phyloP scores from a whole-genome alignment of 257 asterid genomes.

The Forsythia suspensa region DNA sequence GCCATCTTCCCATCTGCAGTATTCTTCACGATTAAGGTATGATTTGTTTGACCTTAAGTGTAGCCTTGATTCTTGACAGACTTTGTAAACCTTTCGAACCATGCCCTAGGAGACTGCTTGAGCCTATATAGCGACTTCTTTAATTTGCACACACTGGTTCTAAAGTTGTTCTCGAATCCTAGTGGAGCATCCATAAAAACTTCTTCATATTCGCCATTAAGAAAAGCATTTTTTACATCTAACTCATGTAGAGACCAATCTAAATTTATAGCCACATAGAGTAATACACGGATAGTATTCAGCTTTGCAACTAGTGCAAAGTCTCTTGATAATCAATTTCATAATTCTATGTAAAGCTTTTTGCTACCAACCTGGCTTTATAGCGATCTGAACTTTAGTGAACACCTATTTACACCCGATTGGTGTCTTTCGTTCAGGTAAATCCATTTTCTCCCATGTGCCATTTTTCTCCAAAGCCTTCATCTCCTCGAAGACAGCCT shows the following conservation, averaged over 20 bases:
- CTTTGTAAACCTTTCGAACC: background rate
- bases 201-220: background rate
- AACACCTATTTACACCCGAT: background rate
- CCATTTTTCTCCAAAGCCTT: background rate
- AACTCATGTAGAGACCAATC: too few species aligned
- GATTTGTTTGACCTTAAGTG: background rate
- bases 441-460: background rate
- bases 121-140: background rate
- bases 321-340: background rate
- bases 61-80: background rate
- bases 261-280: background rate
- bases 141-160: background rate
- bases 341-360: background rate
- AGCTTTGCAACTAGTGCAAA: background rate
- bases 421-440: background rate
- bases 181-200: background rate
- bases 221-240: background rate
- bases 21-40: background rate
- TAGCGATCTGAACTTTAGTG: background rate
- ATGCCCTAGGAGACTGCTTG: background rate
- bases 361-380: background rate
- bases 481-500: background rate
- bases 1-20: background rate
- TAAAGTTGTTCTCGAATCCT: background rate
- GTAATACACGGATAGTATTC: background rate